Evolutionary conservation across 1,139 yeast species (phyloP).

Genomic region (Entelexis paramagnoliae): DNA sequence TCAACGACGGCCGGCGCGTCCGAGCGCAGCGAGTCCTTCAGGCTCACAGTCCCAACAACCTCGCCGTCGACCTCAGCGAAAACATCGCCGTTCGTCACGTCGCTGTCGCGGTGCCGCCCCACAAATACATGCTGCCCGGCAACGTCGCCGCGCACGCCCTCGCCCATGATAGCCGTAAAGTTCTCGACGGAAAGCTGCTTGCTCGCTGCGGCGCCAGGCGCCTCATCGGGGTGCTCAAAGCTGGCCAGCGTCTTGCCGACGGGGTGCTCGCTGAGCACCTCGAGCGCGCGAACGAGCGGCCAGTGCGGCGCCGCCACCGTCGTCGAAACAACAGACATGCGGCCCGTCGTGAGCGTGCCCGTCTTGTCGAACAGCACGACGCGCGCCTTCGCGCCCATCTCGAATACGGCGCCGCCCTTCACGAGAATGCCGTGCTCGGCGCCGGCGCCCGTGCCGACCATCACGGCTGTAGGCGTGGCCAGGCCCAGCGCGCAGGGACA

Average conservation of each 20-base stretch:
- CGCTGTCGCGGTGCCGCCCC: slow-evolving; percentile 24
- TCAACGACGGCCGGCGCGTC: slow-evolving; percentile 54
- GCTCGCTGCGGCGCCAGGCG: background rate
- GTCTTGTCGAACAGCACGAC: slow-evolving; percentile 86
- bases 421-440: slow-evolving; percentile 82
- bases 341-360: slow-evolving; percentile 84
- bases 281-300: slow-evolving; percentile 54
- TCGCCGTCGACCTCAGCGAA: slow-evolving; percentile 42
- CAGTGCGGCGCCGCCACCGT: slow-evolving; percentile 38
- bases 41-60: slow-evolving; percentile 54
- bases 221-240: slow-evolving; percentile 15
- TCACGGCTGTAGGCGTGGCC: slow-evolving; percentile 96
- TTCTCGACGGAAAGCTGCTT: slow-evolving; percentile 29
- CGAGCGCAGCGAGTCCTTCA: slow-evolving; percentile 59
- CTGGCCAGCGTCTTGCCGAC: slow-evolving; percentile 58
- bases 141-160: slow-evolving; percentile 54
- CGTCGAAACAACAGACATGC: slow-evolving; percentile 47
- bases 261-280: slow-evolving; percentile 76
- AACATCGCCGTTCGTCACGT: slow-evolving; percentile 23
- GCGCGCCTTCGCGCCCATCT: slow-evolving; percentile 54
- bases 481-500: slow-evolving; percentile 96
- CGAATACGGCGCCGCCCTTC: slow-evolving; percentile 87
- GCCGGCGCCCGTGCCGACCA: slow-evolving; percentile 98
- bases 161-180: slow-evolving; percentile 53
- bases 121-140: slow-evolving; percentile 17